Evolutionary conservation across 2,329 filamentous ascomycete species (phyloP).

Genomic region (Aspergillus candidus): DNA sequence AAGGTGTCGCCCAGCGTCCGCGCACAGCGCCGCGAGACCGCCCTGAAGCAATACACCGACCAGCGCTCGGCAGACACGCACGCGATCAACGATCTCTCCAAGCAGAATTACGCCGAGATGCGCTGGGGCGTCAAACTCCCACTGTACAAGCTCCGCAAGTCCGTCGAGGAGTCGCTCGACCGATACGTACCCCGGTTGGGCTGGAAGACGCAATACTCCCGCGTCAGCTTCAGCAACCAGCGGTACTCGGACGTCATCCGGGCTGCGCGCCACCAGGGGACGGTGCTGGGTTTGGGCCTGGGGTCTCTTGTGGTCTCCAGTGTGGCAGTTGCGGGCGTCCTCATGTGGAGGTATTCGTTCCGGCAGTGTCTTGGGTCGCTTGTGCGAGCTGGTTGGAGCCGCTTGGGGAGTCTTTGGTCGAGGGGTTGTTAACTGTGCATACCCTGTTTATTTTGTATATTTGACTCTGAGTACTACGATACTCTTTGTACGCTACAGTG

Average conservation of each 20-base stretch:
- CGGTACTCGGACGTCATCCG: slow-evolving; percentile 76
- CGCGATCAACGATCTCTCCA: slow-evolving; percentile 85
- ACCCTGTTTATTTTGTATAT: no score
- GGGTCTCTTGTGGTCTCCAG: slow-evolving; percentile 23
- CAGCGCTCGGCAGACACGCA: slow-evolving; percentile 72
- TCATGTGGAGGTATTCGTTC: slow-evolving; percentile 27
- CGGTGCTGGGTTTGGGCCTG: slow-evolving; percentile 46
- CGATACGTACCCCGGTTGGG: slow-evolving; percentile 69
- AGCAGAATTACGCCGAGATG: slow-evolving; percentile 94
- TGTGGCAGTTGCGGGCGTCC: slow-evolving; percentile 23
- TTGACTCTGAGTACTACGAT: no score
- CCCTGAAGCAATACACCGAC: slow-evolving; percentile 68
- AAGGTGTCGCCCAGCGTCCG: slow-evolving; percentile 39
- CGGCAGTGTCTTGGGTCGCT: slow-evolving; percentile 15
- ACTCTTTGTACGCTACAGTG: no score
- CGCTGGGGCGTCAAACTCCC: slow-evolving; percentile 72
- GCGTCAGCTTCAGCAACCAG: slow-evolving; percentile 91
- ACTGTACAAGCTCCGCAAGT: slow-evolving; percentile 74
- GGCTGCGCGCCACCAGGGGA: slow-evolving; percentile 63
- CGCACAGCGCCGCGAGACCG: slow-evolving; percentile 33
- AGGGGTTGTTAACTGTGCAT: neutral
- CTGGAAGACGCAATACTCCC: slow-evolving; percentile 87
- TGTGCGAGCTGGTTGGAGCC: slow-evolving; percentile 10
- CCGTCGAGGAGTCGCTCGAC: slow-evolving; percentile 75
- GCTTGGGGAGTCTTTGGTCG: slow-evolving; percentile 14